Percentiles rank a stretch among this genome's conserved stretches.
phyloP scores from a whole-genome alignment of 208 protist genomes.

The Trypanosoma avium region DNA sequence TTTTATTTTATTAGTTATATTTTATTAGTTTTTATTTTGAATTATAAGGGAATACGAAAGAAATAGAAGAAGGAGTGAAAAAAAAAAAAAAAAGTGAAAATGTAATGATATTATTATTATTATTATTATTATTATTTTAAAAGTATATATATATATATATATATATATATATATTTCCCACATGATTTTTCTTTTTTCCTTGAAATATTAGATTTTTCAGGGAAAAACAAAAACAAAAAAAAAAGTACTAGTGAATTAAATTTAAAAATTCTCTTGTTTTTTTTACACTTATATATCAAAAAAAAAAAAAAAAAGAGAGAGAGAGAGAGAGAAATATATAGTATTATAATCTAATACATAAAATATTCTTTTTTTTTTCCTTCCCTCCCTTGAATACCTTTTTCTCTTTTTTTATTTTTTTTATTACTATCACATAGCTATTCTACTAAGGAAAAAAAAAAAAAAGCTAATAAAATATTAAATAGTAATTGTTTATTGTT shows the following conservation, averaged over 20 bases:
- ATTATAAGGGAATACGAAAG: too few species aligned
- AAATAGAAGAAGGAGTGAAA: too few species aligned
- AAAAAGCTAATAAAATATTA: too few species aligned
- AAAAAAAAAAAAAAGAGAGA: not conserved
- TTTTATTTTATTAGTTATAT: constrained; percentile 1
- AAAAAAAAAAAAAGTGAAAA: too few species aligned
- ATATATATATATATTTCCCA: not conserved
- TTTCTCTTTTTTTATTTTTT: constrained; percentile 7
- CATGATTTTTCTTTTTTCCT: not conserved
- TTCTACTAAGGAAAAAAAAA: too few species aligned
- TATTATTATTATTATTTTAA: not conserved
- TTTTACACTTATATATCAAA: not conserved
- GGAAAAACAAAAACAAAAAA: not conserved
- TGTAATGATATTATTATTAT: too few species aligned
- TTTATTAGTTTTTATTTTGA: not conserved
- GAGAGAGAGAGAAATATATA: too few species aligned
- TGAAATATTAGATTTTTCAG: not conserved
- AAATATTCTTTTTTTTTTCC: constrained; percentile 1
- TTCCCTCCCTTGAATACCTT: too few species aligned
- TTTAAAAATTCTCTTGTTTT: not conserved
- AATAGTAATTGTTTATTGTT: too few species aligned
- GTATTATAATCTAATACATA: too few species aligned
- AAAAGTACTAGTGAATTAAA: not conserved
- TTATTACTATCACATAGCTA: not conserved
- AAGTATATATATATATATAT: constrained; percentile 4